Conservation (phyloP, 805 yeast genomes). For the Middelhovenomyces tepae region DNA sequence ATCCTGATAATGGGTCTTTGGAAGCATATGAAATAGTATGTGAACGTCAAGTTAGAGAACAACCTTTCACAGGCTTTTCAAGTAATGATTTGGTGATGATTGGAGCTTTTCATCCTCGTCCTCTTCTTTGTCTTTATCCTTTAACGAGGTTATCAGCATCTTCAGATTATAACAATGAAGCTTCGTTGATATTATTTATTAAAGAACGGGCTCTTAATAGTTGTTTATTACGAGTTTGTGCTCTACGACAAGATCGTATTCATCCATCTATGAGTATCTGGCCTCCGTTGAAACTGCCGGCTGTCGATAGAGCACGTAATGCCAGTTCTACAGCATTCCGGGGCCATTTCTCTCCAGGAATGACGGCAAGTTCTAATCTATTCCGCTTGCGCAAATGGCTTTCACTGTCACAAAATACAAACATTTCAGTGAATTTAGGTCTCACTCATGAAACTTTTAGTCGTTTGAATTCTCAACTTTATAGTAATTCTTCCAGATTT, state of each 20-base stretch:
- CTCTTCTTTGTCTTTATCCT: slow-evolving; percentile 9
- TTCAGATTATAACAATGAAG: slow-evolving; percentile 11
- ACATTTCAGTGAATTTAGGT: slow-evolving; percentile 12
- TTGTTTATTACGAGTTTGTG: slow-evolving; percentile 13
- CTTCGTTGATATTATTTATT: slow-evolving; percentile 7
- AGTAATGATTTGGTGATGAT: neutral
- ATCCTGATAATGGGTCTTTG: slow-evolving; percentile 13
- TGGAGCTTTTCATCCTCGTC: slow-evolving; percentile 9
- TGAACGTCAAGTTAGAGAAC: slow-evolving; percentile 6
- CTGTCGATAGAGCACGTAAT: slow-evolving; percentile 17
- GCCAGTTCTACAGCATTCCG: slow-evolving; percentile 15
- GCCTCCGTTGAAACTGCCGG: slow-evolving; percentile 19
- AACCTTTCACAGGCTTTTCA: neutral
- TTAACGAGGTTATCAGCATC: too few species aligned
- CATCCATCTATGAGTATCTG: slow-evolving; percentile 19
- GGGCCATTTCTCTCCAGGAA: slow-evolving; percentile 13
- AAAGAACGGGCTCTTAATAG: slow-evolving; percentile 9
- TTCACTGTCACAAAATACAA: too few species aligned
- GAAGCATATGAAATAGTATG: slow-evolving; percentile 15
- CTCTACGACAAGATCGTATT: slow-evolving; percentile 15
- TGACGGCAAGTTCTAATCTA: slow-evolving; percentile 11
- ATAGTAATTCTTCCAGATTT: slow-evolving; percentile 2
- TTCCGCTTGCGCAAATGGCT: slow-evolving; percentile 16
- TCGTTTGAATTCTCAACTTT: slow-evolving; percentile 9
- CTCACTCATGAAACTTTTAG: slow-evolving; percentile 18